Base-by-base conservation (phyloP, 2,329 filamentous ascomycete genomes). In the Alternaria sp. region DNA sequence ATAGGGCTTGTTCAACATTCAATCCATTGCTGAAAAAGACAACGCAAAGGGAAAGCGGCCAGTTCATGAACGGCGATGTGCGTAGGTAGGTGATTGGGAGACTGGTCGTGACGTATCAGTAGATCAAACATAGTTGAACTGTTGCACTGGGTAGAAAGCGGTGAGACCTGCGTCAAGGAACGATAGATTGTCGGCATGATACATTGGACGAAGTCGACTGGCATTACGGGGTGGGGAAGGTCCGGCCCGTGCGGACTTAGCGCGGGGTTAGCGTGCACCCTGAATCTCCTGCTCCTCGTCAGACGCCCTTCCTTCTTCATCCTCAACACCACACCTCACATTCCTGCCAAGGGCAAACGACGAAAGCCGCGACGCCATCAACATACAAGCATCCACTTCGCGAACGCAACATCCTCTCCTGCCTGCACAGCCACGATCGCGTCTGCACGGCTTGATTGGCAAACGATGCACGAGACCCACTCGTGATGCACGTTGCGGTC, bases 401-500 rank as follows among this genome's bases (percentile, higher is more conserved):
- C 19, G 17, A 23, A 28, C 19, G 43, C 21, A 23, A 45, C 36
- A 30, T 44, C 28, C 6, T 44, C 46, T 44, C 36, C 56, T 32
- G 54, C 52, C 40, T 26, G 46, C 47, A 63, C 61, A 64, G 66
- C 62, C 57, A 65, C 62, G 49, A 59, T 64, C 46, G 57, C 61
- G 62, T 49, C 30, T 25, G 43, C 61, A 59, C 54, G 23, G 45
- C 55, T 26, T 57, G 17, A 51, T 28, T 54, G 45, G 40, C 43
- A 59, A 62, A 59, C 57, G 54, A 61, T 54, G 68, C 68, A 66
- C 54, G 54, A 57, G 68, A 25, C 56, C 68, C 68, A 70, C 68
- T 61, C 59, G 47, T 58, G 50, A 69, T 66, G 65, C 68, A 68
- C 26, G 61, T 40, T 68, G 57, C 52, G 50, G 61, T 63, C 61